phyloP scores from a whole-genome alignment of 208 protist species.

The Leishmania braziliensis region DNA sequence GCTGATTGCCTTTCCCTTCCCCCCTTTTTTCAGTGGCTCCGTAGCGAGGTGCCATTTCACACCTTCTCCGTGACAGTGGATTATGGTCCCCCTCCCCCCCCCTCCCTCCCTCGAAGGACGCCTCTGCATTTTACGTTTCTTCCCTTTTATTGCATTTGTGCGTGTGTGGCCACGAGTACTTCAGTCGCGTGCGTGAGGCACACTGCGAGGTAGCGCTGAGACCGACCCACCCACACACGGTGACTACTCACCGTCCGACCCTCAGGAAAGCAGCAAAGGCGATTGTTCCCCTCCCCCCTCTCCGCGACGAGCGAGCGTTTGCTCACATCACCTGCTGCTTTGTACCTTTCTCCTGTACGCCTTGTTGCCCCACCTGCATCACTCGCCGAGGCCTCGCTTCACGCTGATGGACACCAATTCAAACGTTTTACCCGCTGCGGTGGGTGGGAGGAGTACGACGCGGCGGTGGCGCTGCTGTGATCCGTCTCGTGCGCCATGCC shows the following conservation, averaged over 20 bases:
- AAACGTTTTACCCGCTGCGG: slow-evolving; percentile 12
- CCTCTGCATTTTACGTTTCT: neutral
- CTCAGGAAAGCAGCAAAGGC: neutral
- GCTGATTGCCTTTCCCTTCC: too few relatives aligned
- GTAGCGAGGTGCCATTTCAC: neutral
- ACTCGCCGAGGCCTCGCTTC: slow-evolving; percentile 17
- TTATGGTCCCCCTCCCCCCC: neutral
- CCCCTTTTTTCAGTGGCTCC: neutral
- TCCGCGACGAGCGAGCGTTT: neutral
- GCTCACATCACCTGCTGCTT: neutral
- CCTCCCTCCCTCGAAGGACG: neutral
- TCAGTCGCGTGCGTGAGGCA: neutral
- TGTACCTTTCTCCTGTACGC: neutral
- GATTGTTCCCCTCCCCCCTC: neutral
- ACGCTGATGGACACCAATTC: slow-evolving; percentile 14
- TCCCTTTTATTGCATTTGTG: neutral
- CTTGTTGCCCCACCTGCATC: neutral
- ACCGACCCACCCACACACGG: neutral
- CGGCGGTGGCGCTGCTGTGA: slow-evolving; percentile 28
- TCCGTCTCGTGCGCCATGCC: neutral
- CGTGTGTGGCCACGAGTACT: neutral
- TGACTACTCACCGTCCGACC: too few relatives aligned
- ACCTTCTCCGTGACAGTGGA: neutral
- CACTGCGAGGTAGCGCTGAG: neutral
- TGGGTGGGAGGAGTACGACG: slow-evolving; percentile 21